Evolutionary conservation across 1,139 yeast genomes (phyloP).

Genomic region (Geotrichum restrictum): DNA sequence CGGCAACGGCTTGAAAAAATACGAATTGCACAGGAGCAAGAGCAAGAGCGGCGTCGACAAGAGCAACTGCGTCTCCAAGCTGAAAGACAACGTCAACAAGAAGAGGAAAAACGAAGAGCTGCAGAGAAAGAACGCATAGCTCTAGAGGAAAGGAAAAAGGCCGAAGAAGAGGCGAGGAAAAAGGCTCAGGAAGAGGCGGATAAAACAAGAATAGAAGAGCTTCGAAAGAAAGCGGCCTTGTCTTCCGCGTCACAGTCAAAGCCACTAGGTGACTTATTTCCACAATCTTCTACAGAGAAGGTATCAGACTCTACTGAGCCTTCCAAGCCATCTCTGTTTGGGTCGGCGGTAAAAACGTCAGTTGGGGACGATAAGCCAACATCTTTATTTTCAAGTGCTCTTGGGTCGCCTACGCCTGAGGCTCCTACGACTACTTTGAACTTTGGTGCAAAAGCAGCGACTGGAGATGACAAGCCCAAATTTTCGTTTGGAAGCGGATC

Average conservation of each 20-base stretch:
- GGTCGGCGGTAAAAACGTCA: neutral
- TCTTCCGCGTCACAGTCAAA: neutral
- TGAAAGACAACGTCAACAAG: conserved; percentile 10
- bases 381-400: neutral
- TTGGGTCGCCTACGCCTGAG: neutral
- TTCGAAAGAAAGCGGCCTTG: conserved; percentile 8
- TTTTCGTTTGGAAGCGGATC: conserved; percentile 8
- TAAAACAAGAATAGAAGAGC: conserved; percentile 6
- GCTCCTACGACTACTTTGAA: neutral
- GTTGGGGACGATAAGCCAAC: neutral
- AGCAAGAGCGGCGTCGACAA: conserved; percentile 10
- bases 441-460: neutral
- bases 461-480: conserved; percentile 6
- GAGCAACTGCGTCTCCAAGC: conserved; percentile 5
- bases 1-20: conserved; percentile 7
- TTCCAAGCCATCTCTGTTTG: too few relatives aligned
- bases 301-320: neutral
- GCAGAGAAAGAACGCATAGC: conserved; percentile 5
- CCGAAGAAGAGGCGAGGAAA: conserved; percentile 10
- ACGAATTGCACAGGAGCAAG: conserved; percentile 5
- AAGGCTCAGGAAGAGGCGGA: conserved; percentile 2
- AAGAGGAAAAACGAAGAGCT: conserved; percentile 10
- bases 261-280: conserved; percentile 4
- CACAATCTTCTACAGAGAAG: conserved; percentile 1
- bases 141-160: conserved; percentile 9